Evolutionary conservation across 208 protist genomes (phyloP).

Genomic region (Acanthamoeba lenticulata): DNA sequence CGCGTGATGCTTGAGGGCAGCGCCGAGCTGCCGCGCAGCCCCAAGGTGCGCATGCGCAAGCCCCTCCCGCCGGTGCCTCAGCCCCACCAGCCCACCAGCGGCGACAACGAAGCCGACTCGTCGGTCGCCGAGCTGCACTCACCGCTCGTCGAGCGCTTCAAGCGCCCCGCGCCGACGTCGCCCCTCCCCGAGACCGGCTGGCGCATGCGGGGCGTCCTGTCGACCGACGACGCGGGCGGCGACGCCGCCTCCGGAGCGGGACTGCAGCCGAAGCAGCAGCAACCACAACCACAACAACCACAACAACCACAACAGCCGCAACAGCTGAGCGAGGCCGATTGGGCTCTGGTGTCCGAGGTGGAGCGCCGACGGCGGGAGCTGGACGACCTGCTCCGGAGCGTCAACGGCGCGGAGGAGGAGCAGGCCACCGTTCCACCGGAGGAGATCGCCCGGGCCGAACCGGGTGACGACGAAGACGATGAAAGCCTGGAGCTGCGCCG

Average conservation of each 20-base stretch:
- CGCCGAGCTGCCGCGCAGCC: not conserved
- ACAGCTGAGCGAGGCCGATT: not conserved
- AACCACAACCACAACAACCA: not conserved
- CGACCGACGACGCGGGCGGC: not conserved
- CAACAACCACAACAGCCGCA: too few species aligned
- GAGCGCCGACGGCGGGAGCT: not conserved
- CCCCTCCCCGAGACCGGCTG: not conserved
- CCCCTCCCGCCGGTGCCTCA: not conserved
- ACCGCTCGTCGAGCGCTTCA: not conserved
- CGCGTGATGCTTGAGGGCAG: not conserved
- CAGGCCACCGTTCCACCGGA: not conserved
- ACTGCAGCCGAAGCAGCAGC: not conserved
- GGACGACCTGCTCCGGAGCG: conserved; percentile 20
- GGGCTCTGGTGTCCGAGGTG: not conserved
- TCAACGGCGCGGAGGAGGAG: not conserved
- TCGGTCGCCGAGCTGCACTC: not conserved
- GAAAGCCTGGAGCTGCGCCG: not conserved
- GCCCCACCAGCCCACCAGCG: not conserved
- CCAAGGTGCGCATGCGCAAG: conserved; percentile 33
- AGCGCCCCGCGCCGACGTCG: not conserved
- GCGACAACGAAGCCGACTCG: not conserved
- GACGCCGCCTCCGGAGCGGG: not conserved
- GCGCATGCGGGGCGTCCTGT: not conserved
- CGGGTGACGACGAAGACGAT: not conserved
- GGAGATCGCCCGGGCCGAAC: not conserved